Conservation (phyloP, 495 filamentous ascomycete genomes). For the Immersiella caudata region DNA sequence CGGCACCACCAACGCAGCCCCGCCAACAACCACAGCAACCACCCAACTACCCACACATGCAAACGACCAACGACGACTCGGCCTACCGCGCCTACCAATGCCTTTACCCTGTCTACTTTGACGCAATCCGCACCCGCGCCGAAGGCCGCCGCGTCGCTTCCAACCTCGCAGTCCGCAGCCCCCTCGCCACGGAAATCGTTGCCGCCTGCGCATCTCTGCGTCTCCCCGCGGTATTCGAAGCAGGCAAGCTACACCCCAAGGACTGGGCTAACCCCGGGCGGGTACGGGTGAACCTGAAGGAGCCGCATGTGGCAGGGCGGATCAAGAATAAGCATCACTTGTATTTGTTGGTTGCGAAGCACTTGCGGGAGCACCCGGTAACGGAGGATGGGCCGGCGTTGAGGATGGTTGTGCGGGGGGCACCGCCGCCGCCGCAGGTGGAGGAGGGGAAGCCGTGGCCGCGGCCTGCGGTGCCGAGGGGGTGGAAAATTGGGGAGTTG, state of each 20-base stretch:
- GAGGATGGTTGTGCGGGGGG: slow-evolving; percentile 66
- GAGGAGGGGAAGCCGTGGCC: slow-evolving; percentile 65
- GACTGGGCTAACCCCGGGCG: slow-evolving; percentile 97
- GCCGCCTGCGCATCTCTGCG: slow-evolving; percentile 76
- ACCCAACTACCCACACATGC: slow-evolving; percentile 37
- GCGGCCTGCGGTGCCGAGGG: slow-evolving; percentile 75
- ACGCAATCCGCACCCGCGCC: slow-evolving; percentile 69
- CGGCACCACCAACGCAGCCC: slow-evolving; percentile 21
- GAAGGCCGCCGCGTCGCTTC: slow-evolving; percentile 77
- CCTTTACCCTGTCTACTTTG: slow-evolving; percentile 95
- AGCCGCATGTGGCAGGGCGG: slow-evolving; percentile 17
- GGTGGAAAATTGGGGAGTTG: slow-evolving; percentile 87
- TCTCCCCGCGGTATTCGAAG: slow-evolving; percentile 80
- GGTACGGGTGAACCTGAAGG: slow-evolving; percentile 68
- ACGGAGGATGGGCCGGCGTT: slow-evolving; percentile 68
- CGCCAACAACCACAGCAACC: slow-evolving; percentile 25
- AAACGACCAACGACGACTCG: slow-evolving; percentile 51
- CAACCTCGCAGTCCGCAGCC: slow-evolving; percentile 76
- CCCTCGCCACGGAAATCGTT: slow-evolving; percentile 86
- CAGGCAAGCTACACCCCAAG: slow-evolving; percentile 88
- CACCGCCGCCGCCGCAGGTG: slow-evolving; percentile 40
- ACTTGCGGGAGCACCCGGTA: slow-evolving; percentile 74
- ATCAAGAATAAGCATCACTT: slow-evolving; percentile 93
- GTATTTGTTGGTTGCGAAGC: slow-evolving; percentile 71
- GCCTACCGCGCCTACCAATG: slow-evolving; percentile 80